A percentile compares a stretch with the other conserved stretches of the same genome.
Evolutionary conservation across 257 asterid genomes (phyloP).

Genomic region (Nicotiana sylvestris): DNA sequence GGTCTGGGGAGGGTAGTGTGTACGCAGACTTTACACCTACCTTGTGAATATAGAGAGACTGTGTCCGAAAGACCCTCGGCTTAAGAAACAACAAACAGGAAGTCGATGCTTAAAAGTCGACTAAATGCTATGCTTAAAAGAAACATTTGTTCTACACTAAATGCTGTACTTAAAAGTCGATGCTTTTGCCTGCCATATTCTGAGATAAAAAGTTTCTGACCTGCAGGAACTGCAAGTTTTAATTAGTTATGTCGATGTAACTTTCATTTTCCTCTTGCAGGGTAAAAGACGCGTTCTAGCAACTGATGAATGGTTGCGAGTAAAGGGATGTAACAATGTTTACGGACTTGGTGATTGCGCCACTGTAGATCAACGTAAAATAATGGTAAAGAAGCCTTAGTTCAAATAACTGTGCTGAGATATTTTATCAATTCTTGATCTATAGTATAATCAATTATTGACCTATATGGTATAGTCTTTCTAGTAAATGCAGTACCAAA

Average conservation of each 20-base stretch:
- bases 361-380: slow-evolving; percentile 78
- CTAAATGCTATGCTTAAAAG: too few species aligned
- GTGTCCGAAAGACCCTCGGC: too few species aligned
- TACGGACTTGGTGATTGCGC: slow-evolving; percentile 95
- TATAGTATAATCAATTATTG: background rate
- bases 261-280: slow-evolving; percentile 27
- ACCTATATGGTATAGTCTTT: background rate
- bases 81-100: too few species aligned
- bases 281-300: slow-evolving; percentile 73
- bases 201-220: background rate
- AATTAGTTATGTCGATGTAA: background rate
- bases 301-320: slow-evolving; percentile 92
- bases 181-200: background rate
- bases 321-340: slow-evolving; percentile 58
- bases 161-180: background rate
- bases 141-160: too few species aligned
- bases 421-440: background rate
- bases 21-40: too few species aligned
- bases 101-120: too few species aligned
- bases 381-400: slow-evolving; percentile 51
- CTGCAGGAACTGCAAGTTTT: background rate
- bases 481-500: background rate
- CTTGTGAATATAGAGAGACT: too few species aligned
- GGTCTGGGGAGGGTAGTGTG: too few species aligned
- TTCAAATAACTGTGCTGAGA: background rate